Evolutionary conservation across 225 moss, liverwort and hornwort species (phyloP).

Genomic region (Marchantia polymorpha): DNA sequence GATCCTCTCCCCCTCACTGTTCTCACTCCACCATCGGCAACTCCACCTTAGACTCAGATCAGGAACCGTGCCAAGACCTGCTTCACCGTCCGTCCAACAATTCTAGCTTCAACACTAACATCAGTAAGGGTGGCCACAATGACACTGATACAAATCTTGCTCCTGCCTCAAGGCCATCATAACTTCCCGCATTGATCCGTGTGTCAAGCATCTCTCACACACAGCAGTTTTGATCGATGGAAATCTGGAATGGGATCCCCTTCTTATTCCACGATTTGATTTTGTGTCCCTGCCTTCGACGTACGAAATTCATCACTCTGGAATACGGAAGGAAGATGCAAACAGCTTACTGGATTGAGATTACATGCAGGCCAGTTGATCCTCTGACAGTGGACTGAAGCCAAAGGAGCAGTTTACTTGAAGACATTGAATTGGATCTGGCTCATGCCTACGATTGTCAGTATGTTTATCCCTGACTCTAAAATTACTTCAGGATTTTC

Average conservation of each 20-base stretch:
- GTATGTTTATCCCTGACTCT: background rate
- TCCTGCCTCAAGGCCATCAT: constrained; percentile 39
- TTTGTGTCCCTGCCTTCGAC: background rate
- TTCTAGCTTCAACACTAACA: constrained; percentile 27
- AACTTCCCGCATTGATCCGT: constrained; percentile 6
- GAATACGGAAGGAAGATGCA: constrained; percentile 2
- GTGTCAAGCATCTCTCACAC: constrained; percentile 12
- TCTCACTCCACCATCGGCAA: constrained; percentile 26
- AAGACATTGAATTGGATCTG: background rate
- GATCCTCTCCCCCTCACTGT: constrained; percentile 51
- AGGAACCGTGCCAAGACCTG: constrained; percentile 43
- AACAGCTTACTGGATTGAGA: constrained; percentile 2
- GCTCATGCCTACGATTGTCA: background rate
- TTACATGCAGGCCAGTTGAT: background rate
- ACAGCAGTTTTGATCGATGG: constrained; percentile 29
- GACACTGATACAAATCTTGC: constrained; percentile 34
- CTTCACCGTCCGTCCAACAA: constrained; percentile 28
- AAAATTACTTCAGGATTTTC: background rate
- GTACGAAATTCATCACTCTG: background rate
- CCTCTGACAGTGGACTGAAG: background rate
- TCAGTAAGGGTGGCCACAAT: constrained; percentile 17
- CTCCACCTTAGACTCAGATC: constrained; percentile 29
- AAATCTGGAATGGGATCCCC: constrained; percentile 7
- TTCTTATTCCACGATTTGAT: background rate
- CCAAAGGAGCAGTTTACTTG: background rate